Conservation (phyloP, 2,329 filamentous ascomycete species). For the Sporothrix pallida region DNA sequence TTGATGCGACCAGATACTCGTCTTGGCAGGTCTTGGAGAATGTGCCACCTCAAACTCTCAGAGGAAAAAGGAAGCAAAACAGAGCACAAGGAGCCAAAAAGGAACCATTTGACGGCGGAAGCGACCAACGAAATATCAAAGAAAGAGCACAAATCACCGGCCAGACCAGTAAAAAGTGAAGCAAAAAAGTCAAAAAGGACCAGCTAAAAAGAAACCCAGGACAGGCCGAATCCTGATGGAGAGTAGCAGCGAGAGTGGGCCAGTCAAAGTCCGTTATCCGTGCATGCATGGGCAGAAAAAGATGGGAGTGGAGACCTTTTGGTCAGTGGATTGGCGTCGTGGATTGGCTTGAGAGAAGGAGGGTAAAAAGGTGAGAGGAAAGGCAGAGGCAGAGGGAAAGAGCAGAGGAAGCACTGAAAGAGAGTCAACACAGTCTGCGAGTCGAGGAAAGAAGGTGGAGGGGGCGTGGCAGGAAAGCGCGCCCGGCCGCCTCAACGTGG, state of each 20-base stretch:
- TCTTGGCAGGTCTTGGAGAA: slow-evolving; percentile 24
- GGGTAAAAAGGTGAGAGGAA: not conserved
- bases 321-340: slow-evolving; percentile 6
- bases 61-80: not conserved
- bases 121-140: not conserved
- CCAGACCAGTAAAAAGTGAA: not conserved
- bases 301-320: slow-evolving; percentile 6
- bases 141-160: not conserved
- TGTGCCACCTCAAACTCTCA: not conserved
- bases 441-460: slow-evolving; percentile 17
- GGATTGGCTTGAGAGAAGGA: slow-evolving; percentile 1
- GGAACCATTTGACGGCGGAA: no score
- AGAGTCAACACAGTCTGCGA: not conserved
- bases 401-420: slow-evolving; percentile 1
- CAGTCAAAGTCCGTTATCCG: slow-evolving; percentile 34
- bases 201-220: slow-evolving; percentile 7
- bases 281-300: slow-evolving; percentile 30
- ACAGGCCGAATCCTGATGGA: slow-evolving; percentile 28
- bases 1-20: not conserved
- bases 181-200: not conserved
- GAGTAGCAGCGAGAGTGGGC: slow-evolving; percentile 31
- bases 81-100: not conserved
- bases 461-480: slow-evolving; percentile 10
- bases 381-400: not conserved
- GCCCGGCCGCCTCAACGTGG: not conserved